These are phyloP conservation scores for Plasmodium adleri DNA, from an alignment of 169 alveolate species.

Conservation along the genomic window DNA sequence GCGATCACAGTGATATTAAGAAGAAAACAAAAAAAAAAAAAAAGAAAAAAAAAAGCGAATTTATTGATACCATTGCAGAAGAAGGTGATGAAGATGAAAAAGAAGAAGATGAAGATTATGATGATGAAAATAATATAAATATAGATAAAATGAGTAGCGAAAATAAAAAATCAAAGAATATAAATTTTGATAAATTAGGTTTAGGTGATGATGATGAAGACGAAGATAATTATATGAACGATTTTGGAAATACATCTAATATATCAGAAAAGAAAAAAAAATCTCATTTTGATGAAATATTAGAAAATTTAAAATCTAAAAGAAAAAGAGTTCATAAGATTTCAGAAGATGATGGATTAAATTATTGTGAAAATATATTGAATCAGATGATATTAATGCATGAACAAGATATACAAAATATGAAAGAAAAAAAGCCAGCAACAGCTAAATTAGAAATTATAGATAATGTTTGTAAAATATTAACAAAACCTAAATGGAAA, in stretches of 20 bases:
- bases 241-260: background rate
- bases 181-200: background rate
- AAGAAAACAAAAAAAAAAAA: conserved; percentile 5
- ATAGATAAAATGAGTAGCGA: background rate
- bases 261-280: conserved; percentile 55
- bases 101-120: background rate
- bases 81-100: conserved; percentile 9
- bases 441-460: conserved; percentile 87
- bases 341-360: conserved; percentile 70
- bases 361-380: conserved; percentile 71
- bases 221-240: conserved; percentile 18
- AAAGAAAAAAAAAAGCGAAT: conserved; percentile 19
- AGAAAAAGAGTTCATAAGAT: conserved; percentile 55
- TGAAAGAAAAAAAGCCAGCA: conserved; percentile 87
- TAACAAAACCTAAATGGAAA: conserved; percentile 87
- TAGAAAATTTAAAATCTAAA: conserved; percentile 66
- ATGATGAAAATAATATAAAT: background rate
- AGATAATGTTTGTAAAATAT: conserved; percentile 82
- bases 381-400: conserved; percentile 83
- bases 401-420: conserved; percentile 79
- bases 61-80: conserved; percentile 7
- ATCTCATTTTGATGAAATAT: conserved; percentile 73
- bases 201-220: conserved; percentile 14
- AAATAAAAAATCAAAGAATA: conserved; percentile 28
- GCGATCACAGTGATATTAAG: background rate